Conservation (phyloP, 768 basidiomycete genomes). For the Coprinopsis sp. region DNA sequence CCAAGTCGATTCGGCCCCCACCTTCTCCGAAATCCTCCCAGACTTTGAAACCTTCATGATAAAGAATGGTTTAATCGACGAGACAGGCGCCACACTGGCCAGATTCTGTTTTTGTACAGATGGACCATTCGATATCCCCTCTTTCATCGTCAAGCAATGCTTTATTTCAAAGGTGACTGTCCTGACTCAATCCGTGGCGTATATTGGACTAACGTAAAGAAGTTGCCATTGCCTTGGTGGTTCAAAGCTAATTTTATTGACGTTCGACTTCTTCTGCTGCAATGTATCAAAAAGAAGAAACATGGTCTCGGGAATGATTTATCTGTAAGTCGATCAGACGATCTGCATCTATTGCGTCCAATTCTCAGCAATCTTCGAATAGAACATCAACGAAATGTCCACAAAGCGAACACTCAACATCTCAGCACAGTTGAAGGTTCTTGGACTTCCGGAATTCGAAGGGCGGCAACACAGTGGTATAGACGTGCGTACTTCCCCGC, state of each 20-base stretch:
- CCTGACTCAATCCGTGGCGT: too few relatives aligned
- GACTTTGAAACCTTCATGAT: constrained; percentile 64
- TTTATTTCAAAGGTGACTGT: constrained; percentile 86
- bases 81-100: constrained; percentile 46
- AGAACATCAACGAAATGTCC: constrained; percentile 23
- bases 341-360: background rate
- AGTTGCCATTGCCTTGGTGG: constrained; percentile 72
- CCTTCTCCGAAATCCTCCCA: constrained; percentile 64
- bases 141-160: constrained; percentile 86
- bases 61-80: constrained; percentile 65
- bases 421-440: constrained; percentile 64
- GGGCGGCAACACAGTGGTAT: constrained; percentile 88
- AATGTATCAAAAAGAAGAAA: constrained; percentile 30
- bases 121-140: constrained; percentile 77
- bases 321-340: background rate
- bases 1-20: constrained; percentile 76
- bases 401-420: constrained; percentile 53
- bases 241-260: constrained; percentile 71
- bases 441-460: constrained; percentile 70
- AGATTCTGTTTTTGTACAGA: constrained; percentile 83
- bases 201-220: too few relatives aligned
- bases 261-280: constrained; percentile 55
- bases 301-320: constrained; percentile 6
- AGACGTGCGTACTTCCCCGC: constrained; percentile 57
- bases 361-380: constrained; percentile 1